Base-by-base conservation (phyloP, 2,329 filamentous ascomycete genomes). In the Diaporthe sp. region DNA sequence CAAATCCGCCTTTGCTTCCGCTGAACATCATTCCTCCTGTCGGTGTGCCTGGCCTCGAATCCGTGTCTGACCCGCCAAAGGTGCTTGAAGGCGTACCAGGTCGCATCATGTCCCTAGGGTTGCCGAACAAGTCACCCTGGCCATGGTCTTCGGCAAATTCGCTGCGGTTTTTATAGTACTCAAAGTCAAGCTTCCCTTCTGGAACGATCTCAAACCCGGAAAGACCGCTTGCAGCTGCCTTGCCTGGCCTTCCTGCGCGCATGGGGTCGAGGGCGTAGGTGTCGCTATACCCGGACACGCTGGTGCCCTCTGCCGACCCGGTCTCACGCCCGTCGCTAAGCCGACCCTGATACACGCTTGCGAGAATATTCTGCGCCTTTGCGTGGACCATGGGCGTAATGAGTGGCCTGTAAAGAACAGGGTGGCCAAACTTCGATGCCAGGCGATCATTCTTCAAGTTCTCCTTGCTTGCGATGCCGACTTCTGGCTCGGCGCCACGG, bases 301-400 rank as follows among this genome's bases (percentile, higher is more conserved):
- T 91, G 79, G 86, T 85, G 37, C 88, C 84, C 71, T 92, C 89
- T 74, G 88, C 86, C 0, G 89, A 86, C n/a, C 88, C 88, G 2
- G 88, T 88, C 37, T 91, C 90, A 39, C 92, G 89, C 1, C 91
- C 90, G 74, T 95, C 93, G 3, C 88, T 90, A 34, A 98, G 85
- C 6, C 96, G 93, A 15, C 96, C 96, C 34, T 92, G 92, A 83
- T 98, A 98, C 68, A 99, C 89, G 58, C 94, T 91, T n/a, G 93
- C 93, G 13, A 99, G 89, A 55, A 97, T 89, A 76, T 97, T 95
- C 80, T 97, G 94, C 3, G 95, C 95, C 84, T 94, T 98, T 72
- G 95, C 94, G 80, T 97, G 94, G 4, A 98, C 96, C 96, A 98
- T 98, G 3, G 96, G 96, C 0, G 95, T 98, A 80, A 96, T 96